phyloP scores from a whole-genome alignment of 352 stramenopile genomes.

The Globisporangium middletonii region DNA sequence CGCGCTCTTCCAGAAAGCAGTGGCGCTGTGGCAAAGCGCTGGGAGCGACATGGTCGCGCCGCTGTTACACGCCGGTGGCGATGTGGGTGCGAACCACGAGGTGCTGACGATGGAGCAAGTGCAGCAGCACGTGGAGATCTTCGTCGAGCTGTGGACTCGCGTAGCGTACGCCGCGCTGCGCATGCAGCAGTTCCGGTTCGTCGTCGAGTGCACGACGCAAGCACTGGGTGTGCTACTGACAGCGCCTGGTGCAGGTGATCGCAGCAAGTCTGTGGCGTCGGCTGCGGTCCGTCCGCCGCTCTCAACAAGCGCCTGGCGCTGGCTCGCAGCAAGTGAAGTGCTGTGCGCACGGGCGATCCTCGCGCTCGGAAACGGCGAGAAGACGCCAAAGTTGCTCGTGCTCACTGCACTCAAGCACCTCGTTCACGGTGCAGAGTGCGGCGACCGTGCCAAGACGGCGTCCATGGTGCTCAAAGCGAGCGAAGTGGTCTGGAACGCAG shows the following conservation, averaged over 20 bases:
- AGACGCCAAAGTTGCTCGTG: conserved; percentile 36
- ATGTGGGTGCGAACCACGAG: conserved; percentile 5
- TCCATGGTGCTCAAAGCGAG: conserved; percentile 38
- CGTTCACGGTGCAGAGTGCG: conserved; percentile 39
- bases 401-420: conserved; percentile 50
- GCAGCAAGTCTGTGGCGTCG: conserved; percentile 14
- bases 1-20: conserved; percentile 51
- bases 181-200: conserved; percentile 37
- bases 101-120: conserved; percentile 37
- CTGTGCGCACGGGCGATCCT: conserved; percentile 53
- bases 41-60: conserved; percentile 26
- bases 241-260: neutral
- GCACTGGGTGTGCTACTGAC: conserved; percentile 19
- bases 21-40: conserved; percentile 37
- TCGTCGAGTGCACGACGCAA: conserved; percentile 47
- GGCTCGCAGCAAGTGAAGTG: conserved; percentile 60
- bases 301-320: conserved; percentile 39
- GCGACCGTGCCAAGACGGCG: conserved; percentile 14
- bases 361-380: conserved; percentile 33
- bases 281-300: neutral
- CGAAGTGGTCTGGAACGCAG: conserved; percentile 79
- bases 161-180: conserved; percentile 53
- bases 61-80: conserved; percentile 7
- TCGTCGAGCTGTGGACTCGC: conserved; percentile 67
- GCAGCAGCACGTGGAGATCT: conserved; percentile 54